A percentile compares a stretch with the other conserved stretches of the same genome.
Evolutionary conservation across 2,329 filamentous ascomycete genomes (phyloP).

Genomic region (Fusarium clavum): DNA sequence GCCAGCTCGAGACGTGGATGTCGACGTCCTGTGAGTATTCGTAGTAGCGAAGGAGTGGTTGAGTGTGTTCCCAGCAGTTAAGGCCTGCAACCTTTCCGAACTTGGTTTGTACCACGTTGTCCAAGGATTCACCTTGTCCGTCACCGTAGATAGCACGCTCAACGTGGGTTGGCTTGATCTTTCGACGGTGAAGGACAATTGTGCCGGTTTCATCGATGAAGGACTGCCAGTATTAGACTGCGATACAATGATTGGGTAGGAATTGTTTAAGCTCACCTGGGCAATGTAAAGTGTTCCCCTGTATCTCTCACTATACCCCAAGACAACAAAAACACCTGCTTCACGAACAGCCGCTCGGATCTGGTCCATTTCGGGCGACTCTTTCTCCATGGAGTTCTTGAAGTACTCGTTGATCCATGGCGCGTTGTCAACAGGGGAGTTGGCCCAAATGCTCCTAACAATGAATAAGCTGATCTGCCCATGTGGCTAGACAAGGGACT

Average conservation of each 20-base stretch:
- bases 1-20: slow-evolving; percentile 22
- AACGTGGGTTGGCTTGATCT: slow-evolving; percentile 65
- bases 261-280: too few relatives aligned
- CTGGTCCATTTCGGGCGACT: slow-evolving; percentile 56
- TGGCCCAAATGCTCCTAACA: slow-evolving; percentile 46
- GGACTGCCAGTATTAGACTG: too few relatives aligned
- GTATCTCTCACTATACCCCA: slow-evolving; percentile 58
- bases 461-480: not conserved
- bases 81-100: slow-evolving; percentile 52
- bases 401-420: slow-evolving; percentile 54
- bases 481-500: not conserved
- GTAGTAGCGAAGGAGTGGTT: slow-evolving; percentile 19
- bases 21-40: slow-evolving; percentile 11
- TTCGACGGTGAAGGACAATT: slow-evolving; percentile 55
- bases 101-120: not conserved
- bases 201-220: slow-evolving; percentile 56
- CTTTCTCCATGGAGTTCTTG: slow-evolving; percentile 48
- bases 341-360: slow-evolving; percentile 60
- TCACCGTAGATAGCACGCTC: slow-evolving; percentile 63
- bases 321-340: slow-evolving; percentile 57
- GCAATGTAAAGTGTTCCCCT: slow-evolving; percentile 57
- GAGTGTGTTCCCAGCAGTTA: slow-evolving; percentile 54
- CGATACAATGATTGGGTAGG: too few relatives aligned
- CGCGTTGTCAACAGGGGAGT: slow-evolving; percentile 48
- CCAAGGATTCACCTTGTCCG: not conserved